phyloP scores from a whole-genome alignment of 108 stramenopile genomes.

The Hondaea fermentalgiana region DNA sequence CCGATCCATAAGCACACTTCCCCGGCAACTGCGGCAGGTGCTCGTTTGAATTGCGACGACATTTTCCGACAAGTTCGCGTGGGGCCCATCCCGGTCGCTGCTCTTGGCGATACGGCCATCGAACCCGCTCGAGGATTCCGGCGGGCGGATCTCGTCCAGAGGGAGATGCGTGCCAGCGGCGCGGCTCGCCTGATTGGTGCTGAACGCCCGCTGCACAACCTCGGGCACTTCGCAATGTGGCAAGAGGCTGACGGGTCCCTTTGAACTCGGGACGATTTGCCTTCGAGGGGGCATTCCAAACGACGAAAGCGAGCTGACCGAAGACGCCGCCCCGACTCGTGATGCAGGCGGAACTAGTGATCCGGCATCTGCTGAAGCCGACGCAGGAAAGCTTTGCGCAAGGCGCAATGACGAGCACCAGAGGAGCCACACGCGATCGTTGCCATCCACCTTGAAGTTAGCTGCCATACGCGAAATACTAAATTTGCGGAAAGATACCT shows the following conservation, averaged over 20 bases:
- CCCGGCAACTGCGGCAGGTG: slow-evolving; percentile 56
- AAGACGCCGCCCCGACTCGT: not conserved
- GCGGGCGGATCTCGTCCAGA: not conserved
- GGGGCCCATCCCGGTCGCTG: not conserved
- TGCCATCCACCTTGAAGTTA: slow-evolving; percentile 75
- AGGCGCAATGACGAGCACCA: slow-evolving; percentile 52
- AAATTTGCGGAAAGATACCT: slow-evolving; percentile 48
- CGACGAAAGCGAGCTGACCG: not conserved
- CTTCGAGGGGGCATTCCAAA: not conserved
- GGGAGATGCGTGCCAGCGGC: not conserved
- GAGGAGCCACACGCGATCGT: slow-evolving; percentile 52
- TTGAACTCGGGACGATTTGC: not conserved
- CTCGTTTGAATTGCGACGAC: not conserved
- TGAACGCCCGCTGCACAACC: not conserved
- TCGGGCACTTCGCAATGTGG: not conserved
- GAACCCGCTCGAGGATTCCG: slow-evolving; percentile 16
- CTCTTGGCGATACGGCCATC: not conserved
- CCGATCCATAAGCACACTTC: slow-evolving; percentile 22
- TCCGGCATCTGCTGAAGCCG: not conserved
- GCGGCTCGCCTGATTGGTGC: not conserved
- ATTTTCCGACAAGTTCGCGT: not conserved
- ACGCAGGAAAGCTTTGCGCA: not conserved
- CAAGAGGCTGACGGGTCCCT: not conserved
- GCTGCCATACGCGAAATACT: slow-evolving; percentile 58
- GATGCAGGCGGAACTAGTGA: not conserved